Evolutionary conservation across 768 basidiomycete genomes (phyloP).

Genomic region (Auriscalpium microsporum): DNA sequence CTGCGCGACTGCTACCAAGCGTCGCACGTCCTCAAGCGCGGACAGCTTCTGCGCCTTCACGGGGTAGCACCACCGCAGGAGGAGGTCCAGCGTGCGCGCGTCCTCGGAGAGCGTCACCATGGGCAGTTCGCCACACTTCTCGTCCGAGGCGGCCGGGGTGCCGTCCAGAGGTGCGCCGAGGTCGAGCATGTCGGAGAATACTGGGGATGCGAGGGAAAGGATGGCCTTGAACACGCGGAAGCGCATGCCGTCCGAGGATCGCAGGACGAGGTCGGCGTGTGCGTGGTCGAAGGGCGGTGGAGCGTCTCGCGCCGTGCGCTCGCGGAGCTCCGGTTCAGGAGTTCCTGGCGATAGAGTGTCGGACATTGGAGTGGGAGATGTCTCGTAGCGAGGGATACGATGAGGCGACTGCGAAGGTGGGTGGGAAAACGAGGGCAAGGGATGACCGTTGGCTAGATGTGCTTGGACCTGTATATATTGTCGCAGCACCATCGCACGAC

Average conservation of each 20-base stretch:
- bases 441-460: too few species aligned
- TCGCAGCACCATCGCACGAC: too few species aligned
- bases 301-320: too few species aligned
- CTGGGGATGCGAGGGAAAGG: not conserved
- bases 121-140: not conserved
- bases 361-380: too few species aligned
- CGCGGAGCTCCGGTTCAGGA: too few species aligned
- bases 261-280: constrained; percentile 3
- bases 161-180: constrained; percentile 15
- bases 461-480: too few species aligned
- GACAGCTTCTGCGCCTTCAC: not conserved
- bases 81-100: not conserved
- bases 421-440: too few species aligned
- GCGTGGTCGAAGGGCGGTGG: not conserved
- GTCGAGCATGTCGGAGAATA: not conserved
- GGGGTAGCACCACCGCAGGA: not conserved
- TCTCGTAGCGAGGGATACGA: too few species aligned
- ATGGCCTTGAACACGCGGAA: constrained; percentile 5
- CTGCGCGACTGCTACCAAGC: not conserved
- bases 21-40: not conserved
- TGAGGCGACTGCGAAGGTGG: too few species aligned
- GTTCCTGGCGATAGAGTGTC: too few species aligned
- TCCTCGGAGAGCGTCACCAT: not conserved
- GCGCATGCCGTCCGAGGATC: constrained; percentile 3
- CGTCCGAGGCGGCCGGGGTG: not conserved